These are phyloP conservation scores for Hygrophoropsis aurantiaca DNA, from an alignment of 768 basidiomycete species.

Conservation along the genomic window DNA sequence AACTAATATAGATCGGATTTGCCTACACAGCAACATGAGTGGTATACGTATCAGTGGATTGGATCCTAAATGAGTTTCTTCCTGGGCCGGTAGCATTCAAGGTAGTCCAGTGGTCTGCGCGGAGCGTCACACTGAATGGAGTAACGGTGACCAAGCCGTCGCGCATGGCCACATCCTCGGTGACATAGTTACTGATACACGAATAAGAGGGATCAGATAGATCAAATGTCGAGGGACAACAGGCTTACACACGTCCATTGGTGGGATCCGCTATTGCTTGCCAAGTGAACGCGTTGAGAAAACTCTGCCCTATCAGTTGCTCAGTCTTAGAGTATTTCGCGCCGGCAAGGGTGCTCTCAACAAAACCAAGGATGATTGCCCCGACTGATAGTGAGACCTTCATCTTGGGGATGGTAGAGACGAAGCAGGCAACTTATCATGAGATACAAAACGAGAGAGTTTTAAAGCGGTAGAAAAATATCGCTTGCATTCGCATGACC, in stretches of 20 bases:
- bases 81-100: slow-evolving; percentile 30
- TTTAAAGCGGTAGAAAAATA: too few species aligned
- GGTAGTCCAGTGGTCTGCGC: slow-evolving; percentile 31
- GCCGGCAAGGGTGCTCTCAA: slow-evolving; percentile 21
- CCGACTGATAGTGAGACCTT: neutral
- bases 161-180: slow-evolving; percentile 45
- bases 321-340: slow-evolving; percentile 48
- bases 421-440: too few species aligned
- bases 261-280: slow-evolving; percentile 31
- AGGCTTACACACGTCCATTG: slow-evolving; percentile 31
- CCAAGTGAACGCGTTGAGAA: slow-evolving; percentile 37
- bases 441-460: neutral
- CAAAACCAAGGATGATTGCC: neutral
- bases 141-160: slow-evolving; percentile 59
- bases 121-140: slow-evolving; percentile 35
- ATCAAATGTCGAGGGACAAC: too few species aligned
- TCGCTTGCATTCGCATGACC: too few species aligned
- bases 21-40: slow-evolving; percentile 34
- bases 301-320: slow-evolving; percentile 44
- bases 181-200: slow-evolving; percentile 40
- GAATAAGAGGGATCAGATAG: too few species aligned
- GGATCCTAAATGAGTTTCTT: slow-evolving; percentile 36
- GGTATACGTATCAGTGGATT: slow-evolving; percentile 28
- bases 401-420: neutral
- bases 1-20: too few species aligned